Evolutionary conservation across 345 rosid genomes (phyloP), one percentile per base, ranked within the genome.

Genomic region (Trapa incisa): DNA sequence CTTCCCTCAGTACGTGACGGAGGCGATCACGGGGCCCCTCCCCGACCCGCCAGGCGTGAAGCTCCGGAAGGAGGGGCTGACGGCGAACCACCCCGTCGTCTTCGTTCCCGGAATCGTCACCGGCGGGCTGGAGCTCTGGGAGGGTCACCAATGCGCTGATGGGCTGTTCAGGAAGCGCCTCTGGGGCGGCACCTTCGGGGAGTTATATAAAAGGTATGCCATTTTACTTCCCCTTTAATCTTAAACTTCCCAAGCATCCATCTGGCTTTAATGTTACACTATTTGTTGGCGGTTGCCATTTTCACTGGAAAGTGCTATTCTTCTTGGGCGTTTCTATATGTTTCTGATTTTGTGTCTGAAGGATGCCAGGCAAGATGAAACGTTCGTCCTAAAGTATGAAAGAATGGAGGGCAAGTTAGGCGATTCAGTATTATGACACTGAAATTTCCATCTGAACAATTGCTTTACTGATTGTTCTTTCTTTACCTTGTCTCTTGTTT

Each of bases 71-170:
- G 92, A 87, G 72, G 92, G 92, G 16, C 67, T 84, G 68, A 58
- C 43, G 67, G 86, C 68, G 56, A 76, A 79, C 70, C 92, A 87
- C 36, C 92, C 92, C 32, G 87, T 87, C 67, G 86, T 87, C 4
- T 87, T 87, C 65, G 92, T 87, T 29, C 87, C 92, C 32, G 92
- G 92, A 32, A 87, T 87, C 15, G 89, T 87, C 56, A 87, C 89
- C 2, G 89, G 87, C 7, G 89, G 92, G 50, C 85, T 87, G 52
- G 92, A 87, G 76, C 72, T 87, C 36, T 84, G 87, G 92, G 89
- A 87, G 63, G 92, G 92, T 0, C 87, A 84, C 35, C 84, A 79
- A 32, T 87, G 92, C 53, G 84, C 92, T 33, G 89, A 84, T 0
- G 89, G 89, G 10, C 70, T 87, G 80, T 87, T 87, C 61, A 74